Conservation (phyloP, 2,329 filamentous ascomycete genomes). For the Claviceps humidiphila region DNA sequence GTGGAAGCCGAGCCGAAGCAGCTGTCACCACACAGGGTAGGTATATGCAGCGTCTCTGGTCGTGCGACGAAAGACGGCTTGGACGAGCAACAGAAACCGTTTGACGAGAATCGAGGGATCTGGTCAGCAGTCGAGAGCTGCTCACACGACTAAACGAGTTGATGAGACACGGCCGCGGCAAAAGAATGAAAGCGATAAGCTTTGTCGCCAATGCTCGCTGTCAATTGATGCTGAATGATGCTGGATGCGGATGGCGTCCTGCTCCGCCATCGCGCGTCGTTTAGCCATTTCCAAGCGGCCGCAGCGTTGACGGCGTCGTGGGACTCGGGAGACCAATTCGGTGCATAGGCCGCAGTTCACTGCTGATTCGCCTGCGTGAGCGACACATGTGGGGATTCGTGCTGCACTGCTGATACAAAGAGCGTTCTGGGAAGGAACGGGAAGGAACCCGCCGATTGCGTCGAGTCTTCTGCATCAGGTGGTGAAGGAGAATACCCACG, state of each 20-base stretch:
- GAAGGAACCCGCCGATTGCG: too few species aligned
- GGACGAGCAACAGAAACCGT: background rate
- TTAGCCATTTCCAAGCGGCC: too few species aligned
- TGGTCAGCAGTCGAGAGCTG: background rate
- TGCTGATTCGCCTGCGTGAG: background rate
- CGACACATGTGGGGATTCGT: background rate
- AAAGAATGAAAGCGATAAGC: background rate
- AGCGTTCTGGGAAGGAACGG: too few species aligned
- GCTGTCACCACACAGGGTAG: constrained; percentile 1
- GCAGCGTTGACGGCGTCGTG: background rate
- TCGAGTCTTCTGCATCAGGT: too few species aligned
- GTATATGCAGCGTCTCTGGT: constrained; percentile 1
- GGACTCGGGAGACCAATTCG: background rate
- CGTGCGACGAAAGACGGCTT: background rate
- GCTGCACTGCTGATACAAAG: too few species aligned
- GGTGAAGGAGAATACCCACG: too few species aligned
- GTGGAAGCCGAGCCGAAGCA: constrained; percentile 13
- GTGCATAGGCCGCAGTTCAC: background rate
- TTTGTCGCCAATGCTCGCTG: background rate
- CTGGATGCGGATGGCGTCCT: background rate
- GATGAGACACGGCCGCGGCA: background rate
- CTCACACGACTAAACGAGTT: background rate
- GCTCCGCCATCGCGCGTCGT: background rate
- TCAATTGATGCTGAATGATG: background rate
- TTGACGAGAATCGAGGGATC: background rate